Base-by-base conservation (phyloP, 2,329 filamentous ascomycete species). In the Hortaea werneckii region DNA sequence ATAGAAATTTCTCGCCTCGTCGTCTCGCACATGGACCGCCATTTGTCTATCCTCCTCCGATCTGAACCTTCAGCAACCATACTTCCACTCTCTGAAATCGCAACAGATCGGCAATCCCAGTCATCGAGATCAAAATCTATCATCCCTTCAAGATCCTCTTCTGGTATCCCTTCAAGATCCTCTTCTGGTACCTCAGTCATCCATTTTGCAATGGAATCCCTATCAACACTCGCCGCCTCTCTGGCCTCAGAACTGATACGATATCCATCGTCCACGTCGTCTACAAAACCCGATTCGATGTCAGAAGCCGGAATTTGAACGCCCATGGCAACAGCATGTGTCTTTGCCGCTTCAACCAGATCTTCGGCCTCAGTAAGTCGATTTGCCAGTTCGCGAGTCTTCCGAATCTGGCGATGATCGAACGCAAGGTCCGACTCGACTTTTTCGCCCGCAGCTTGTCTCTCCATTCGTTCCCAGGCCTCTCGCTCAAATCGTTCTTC, bases 251-350 rank as follows among this genome's bases (percentile, higher is more conserved):
- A 40, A 27, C 41, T 44, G 10, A 37, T 13, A 4, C 34, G 12
- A 37, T 50, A 50, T 4, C 48, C 48, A 20, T 48, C 48, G 26
- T 45, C 35, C 7, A 45, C 42, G 29, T 45, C 38, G 28, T 50
- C 48, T 3, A 47, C 40, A 28, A 50, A 50, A 29, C 48, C 48
- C 11, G 48, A 50, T n/a, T 37, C 37, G 20, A 48, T 20, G 7
- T 47, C 45, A 12, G 45, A 47, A 4, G 32, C 45, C 8, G 37
- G 37, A 7, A 47, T 9, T n/a, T 47, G 42, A 6, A 47, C 32
- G 5, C 41, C 45, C 30, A 38, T 45, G 5, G 42, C 43, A 2
- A 48, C 32, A 4, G 43, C 46, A 5, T 29, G 42, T 5, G 38
- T 27, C 27, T 48, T 48, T 4, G 43, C 46, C 10, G 29, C 30